Base-by-base conservation (phyloP, 768 basidiomycete species). In the Trametes elegans region DNA sequence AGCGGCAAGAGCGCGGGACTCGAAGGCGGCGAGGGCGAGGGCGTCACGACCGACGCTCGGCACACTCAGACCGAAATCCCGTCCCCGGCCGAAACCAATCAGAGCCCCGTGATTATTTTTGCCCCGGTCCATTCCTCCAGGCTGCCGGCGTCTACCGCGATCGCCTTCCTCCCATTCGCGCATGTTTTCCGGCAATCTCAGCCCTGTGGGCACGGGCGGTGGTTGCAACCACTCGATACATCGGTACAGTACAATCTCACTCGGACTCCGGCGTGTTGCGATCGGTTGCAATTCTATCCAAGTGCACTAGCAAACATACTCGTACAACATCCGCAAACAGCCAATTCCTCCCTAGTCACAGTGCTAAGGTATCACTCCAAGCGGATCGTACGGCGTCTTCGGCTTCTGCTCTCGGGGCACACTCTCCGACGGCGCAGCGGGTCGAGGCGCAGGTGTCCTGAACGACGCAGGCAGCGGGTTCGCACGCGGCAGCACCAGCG, bases 301-400 rank as follows among this genome's bases (percentile, higher is more conserved):
- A 32, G 31, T 32, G 14, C 7, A 36, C 18, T 9, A 5, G 18
- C 6, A 6, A 9, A 36, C 10, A 5, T 13, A 16, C 35, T n/a
- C 8, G 18, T 36, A 36, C 35, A 36, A 14, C 40, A 24, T 41
- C 19, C 24, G 11, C 21, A 35, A 11, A 3, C 3, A 35, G n/a
- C 9, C 11, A 11, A 35, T 35, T 35, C 5, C 24, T 27, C 23
- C 24, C 26, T 23, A 23, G 18, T 18, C n/a, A n/a, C n/a, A 32
- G 1, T 4, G 10, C 41, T 63, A 67, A 49, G 53, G 62, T 55
- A 68, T 45, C n/a, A 61, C 70, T 18, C 68, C 66, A 34, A 69
- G 54, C 14, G 66, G 67, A 54, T 68, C 68, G 16, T 68, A 60
- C 27, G 58, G 50, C 3, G 57, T 11, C 32, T 62, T 56, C 48